Percentiles rank a stretch among this genome's conserved stretches.
Conservation (phyloP, 2,329 filamentous ascomycete genomes). For the Exophiala mesophila region DNA sequence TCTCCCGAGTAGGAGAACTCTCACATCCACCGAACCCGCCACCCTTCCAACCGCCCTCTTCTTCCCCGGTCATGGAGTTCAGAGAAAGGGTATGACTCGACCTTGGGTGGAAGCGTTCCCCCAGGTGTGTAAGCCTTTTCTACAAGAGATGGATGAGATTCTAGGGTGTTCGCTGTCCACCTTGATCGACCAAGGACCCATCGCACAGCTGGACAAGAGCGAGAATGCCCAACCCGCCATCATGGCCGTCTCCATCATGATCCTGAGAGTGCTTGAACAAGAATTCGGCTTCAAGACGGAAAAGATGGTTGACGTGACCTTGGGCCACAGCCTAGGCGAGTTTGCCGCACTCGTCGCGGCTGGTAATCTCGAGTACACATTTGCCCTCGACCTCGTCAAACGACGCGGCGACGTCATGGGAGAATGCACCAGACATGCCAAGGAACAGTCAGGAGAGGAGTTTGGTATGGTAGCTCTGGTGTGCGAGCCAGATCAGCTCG, state of each 20-base stretch:
- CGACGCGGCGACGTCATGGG: slow-evolving; percentile 79
- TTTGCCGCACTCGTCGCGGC: slow-evolving; percentile 86
- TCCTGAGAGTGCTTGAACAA: slow-evolving; percentile 77
- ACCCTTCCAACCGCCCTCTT: slow-evolving; percentile 42
- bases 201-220: slow-evolving; percentile 70
- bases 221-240: slow-evolving; percentile 91
- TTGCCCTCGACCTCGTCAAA: slow-evolving; percentile 72
- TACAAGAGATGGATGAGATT: slow-evolving; percentile 79
- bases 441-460: slow-evolving; percentile 65
- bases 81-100: slow-evolving; percentile 79
- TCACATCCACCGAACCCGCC: slow-evolving; percentile 16
- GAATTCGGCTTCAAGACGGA: slow-evolving; percentile 73
- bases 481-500: slow-evolving; percentile 74
- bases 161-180: slow-evolving; percentile 70
- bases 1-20: slow-evolving; percentile 15
- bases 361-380: slow-evolving; percentile 70
- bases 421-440: slow-evolving; percentile 63
- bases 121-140: slow-evolving; percentile 64
- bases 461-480: slow-evolving; percentile 94
- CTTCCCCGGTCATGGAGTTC: slow-evolving; percentile 67
- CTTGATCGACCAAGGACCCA: slow-evolving; percentile 75
- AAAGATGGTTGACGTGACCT: slow-evolving; percentile 70
- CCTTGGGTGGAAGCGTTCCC: slow-evolving; percentile 88
- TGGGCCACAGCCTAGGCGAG: slow-evolving; percentile 89
- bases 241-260: slow-evolving; percentile 89